Conservation (phyloP, 495 filamentous ascomycete genomes). For the Aspergillus cavernicola region DNA sequence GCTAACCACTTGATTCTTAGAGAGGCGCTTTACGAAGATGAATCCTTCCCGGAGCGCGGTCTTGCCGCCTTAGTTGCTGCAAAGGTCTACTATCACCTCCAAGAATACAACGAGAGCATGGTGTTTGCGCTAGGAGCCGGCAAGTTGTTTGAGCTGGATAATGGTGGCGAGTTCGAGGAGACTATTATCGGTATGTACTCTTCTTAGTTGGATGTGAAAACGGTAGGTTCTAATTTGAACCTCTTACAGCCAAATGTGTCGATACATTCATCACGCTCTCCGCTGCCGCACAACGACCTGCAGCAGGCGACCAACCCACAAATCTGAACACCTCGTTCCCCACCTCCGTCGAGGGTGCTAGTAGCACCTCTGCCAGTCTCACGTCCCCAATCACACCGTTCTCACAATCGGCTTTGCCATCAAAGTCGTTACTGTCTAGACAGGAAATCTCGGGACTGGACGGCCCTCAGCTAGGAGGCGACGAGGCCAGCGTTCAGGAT, state of each 20-base stretch:
- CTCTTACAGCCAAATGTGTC: conserved; percentile 76
- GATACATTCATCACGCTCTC: conserved; percentile 94
- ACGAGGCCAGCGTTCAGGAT: conserved; percentile 48
- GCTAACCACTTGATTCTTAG: conserved; percentile 45
- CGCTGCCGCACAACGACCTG: conserved; percentile 61
- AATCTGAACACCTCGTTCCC: conserved; percentile 73
- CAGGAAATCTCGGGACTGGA: conserved; percentile 62
- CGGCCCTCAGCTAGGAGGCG: conserved; percentile 50
- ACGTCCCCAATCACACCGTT: conserved; percentile 89
- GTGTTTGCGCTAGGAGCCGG: conserved; percentile 93
- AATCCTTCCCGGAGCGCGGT: conserved; percentile 87
- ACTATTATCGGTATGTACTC: conserved; percentile 79
- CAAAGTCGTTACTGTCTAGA: conserved; percentile 87
- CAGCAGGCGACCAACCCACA: conserved; percentile 53
- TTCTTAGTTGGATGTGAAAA: too few species aligned
- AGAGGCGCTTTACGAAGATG: conserved; percentile 96
- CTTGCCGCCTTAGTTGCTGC: conserved; percentile 91
- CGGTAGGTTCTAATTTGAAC: conserved; percentile 10
- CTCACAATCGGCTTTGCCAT: conserved; percentile 83
- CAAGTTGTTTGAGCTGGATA: conserved; percentile 89
- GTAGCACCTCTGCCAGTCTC: conserved; percentile 65
- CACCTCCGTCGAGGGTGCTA: conserved; percentile 54
- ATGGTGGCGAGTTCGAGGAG: conserved; percentile 94
- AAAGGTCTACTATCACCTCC: conserved; percentile 98
- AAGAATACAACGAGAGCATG: conserved; percentile 99